These are phyloP conservation scores for Candida peoriensis DNA, from an alignment of 805 yeast species.

Conservation along the genomic window DNA sequence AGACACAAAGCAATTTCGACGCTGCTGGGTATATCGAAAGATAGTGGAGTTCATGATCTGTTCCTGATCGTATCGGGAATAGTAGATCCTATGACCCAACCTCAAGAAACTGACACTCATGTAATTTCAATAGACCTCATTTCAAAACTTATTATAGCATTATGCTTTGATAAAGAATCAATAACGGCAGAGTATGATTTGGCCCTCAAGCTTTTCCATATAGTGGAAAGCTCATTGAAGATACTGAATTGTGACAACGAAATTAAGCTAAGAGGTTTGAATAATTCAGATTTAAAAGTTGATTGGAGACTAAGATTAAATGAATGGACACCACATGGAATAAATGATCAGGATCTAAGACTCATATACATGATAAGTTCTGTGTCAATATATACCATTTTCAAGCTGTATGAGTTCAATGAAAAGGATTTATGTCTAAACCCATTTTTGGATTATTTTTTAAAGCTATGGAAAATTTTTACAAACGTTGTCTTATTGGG, in stretches of 20 bases:
- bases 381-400: conserved; percentile 38
- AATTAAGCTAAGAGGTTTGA: conserved; percentile 32
- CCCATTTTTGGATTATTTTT: conserved; percentile 56
- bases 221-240: conserved; percentile 33
- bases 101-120: conserved; percentile 50
- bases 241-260: conserved; percentile 40
- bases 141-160: conserved; percentile 40
- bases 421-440: conserved; percentile 42
- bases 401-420: conserved; percentile 33
- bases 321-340: conserved; percentile 34
- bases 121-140: conserved; percentile 53
- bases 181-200: conserved; percentile 31
- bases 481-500: conserved; percentile 57
- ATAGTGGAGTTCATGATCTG: conserved; percentile 10
- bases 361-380: conserved; percentile 41
- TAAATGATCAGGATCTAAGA: conserved; percentile 33
- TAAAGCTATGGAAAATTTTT: conserved; percentile 62
- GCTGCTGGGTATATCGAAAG: conserved; percentile 20
- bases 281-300: conserved; percentile 32
- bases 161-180: conserved; percentile 24
- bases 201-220: conserved; percentile 26
- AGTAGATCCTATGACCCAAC: conserved; percentile 66
- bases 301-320: conserved; percentile 29
- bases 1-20: conserved; percentile 28
- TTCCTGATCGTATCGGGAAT: conserved; percentile 30